Conservation (phyloP, 495 filamentous ascomycete species). For the Lichina pygmaea region DNA sequence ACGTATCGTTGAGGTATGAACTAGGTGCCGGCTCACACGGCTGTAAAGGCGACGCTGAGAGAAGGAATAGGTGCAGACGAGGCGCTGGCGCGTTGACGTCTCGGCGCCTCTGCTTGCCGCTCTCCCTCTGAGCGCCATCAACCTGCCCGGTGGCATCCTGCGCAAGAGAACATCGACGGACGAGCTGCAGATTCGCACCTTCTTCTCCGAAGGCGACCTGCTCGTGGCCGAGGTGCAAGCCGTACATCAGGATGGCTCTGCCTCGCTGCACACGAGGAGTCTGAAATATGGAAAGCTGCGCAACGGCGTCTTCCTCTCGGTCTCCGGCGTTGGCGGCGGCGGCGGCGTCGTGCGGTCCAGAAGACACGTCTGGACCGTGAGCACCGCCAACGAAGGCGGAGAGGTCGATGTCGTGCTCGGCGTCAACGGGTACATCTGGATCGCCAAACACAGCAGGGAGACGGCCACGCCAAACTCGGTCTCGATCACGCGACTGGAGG, state of each 20-base stretch:
- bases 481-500: conserved; percentile 59
- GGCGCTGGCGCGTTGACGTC: conserved; percentile 85
- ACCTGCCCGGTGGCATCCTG: conserved; percentile 80
- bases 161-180: conserved; percentile 77
- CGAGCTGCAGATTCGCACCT: conserved; percentile 80
- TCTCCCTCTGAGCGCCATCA: conserved; percentile 69
- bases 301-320: conserved; percentile 68
- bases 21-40: neutral
- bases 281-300: conserved; percentile 85
- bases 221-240: conserved; percentile 78
- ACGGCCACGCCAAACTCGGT: conserved; percentile 25
- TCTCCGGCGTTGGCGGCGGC: conserved; percentile 54
- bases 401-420: conserved; percentile 70
- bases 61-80: conserved; percentile 32
- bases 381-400: conserved; percentile 32
- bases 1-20: conserved; percentile 41
- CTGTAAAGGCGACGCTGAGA: neutral
- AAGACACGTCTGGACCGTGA: conserved; percentile 66
- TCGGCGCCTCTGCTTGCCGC: conserved; percentile 55
- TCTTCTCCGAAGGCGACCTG: conserved; percentile 76
- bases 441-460: conserved; percentile 35
- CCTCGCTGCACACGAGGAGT: conserved; percentile 64
- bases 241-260: conserved; percentile 54
- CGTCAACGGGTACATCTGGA: conserved; percentile 91
- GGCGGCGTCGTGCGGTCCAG: conserved; percentile 56